Evolutionary conservation across 179 eudicot genomes (phyloP), one percentile per base, ranked within the genome.

Genomic region (Nepenthes alata): DNA sequence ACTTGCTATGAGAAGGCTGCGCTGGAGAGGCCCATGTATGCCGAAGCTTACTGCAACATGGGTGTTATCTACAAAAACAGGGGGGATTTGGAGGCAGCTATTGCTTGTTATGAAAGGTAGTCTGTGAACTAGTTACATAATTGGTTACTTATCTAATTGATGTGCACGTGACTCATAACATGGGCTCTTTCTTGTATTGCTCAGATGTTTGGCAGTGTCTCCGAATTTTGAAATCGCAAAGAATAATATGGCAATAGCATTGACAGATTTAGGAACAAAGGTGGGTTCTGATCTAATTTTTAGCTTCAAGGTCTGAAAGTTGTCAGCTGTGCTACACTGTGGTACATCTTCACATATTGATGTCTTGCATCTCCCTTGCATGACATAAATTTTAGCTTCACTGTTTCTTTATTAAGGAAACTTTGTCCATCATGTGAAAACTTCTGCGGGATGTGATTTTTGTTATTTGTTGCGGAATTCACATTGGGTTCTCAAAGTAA

Each of bases 1-100:
- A 70, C 77, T 55, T 94, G 96, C 77, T 94, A 94, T 65, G 99
- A 94, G 73, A 94, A 84, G 82, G 99, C 99, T 73, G 99, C 95
- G 63, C 63, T 87, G 58, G 96, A 87, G 74, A 83, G 97, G 69
- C 99, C 99, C 51, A 90, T 94, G 99, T 94, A 94, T 80, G 96
- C 99, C 60, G 99, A 94, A 84, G 99, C 99, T 54, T 94, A 85
- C 73, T 94, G 99, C 81, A 94, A 94, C 74, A 94, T 94, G 97
- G 99, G 99, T 67, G 99, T 94, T 69, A 94, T 94, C 60, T 94
- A 68, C 81, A 94, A 94, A 76, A 94, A 94, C 69, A 82, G 94
- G 66, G 96, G 96, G 71, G 97, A 94, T 60, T 77, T 94, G 75
- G 97, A 90, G 80, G 79, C 94, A 48, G 97, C 99, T 65, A 85